Base-by-base conservation (phyloP, 202 grass and related monocot species). In the Cymbopogon flexuosus region DNA sequence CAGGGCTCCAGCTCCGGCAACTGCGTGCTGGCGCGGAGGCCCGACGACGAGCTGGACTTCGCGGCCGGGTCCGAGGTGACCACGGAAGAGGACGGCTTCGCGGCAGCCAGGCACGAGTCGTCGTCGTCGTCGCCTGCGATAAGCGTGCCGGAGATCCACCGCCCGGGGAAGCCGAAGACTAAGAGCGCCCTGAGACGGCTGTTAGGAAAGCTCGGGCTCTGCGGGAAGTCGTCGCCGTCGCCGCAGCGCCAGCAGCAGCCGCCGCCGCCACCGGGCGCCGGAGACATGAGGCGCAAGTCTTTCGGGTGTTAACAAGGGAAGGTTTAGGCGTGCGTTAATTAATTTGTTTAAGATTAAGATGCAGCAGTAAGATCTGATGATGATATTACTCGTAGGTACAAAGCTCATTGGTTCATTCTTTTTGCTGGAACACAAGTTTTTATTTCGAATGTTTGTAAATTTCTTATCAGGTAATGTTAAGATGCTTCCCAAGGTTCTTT, bases 71-170 rank as follows among this genome's bases (percentile, higher is more conserved):
- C 54, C 36, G 73, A 52, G 75, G 82, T 70, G 16, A 60, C 75
- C 10, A 51, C 70, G 40, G 84, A 81, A 27, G 87, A 83, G 35
- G 79, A 57, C 51, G 51, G 51, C 18, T 56, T 18, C 52, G 16
- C 18, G 47, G 24, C 5, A 24, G 18, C 10, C 12, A 30, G 66
- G 67, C 37, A 33, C n/a, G 81, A 29, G n/a, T n/a, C n/a, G 10
- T 81, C 71, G 72, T 57, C 40, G 52, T 10, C n/a, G 41, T 69
- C 81, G 18, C 76, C 81, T 41, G 62, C 52, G 79, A 54, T 89
- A 82, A 91, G 80, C 43, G 81, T 86, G 67, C 82, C 74, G 10
- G 93, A 97, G 76, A 76, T 97, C 59, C 62, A 84, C 49, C 87
- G 80, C 58, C 85, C 86, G 2, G 87, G 49, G 12, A 93, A 89